Evolutionary conservation across 139 green algal species (phyloP).

Genomic region (Chlorokybus atmophyticus): DNA sequence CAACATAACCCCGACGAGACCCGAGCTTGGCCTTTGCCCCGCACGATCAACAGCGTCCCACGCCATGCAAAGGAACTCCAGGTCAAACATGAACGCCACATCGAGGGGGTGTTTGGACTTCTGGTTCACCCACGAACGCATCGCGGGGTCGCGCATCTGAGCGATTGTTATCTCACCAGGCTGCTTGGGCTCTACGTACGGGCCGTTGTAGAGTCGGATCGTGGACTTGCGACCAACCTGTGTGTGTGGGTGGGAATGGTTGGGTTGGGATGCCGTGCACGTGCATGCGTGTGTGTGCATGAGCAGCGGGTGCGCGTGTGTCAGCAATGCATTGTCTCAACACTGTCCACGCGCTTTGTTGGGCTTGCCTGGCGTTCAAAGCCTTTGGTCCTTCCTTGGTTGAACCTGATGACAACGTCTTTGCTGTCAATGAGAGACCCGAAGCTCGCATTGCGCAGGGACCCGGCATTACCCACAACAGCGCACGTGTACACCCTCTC

Average conservation of each 20-base stretch:
- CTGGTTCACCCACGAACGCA: conserved; percentile 8
- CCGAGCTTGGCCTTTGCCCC: conserved; percentile 11
- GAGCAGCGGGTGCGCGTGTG: no score
- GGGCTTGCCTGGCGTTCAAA: no score
- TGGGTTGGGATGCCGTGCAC: no score
- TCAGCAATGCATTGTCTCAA: no score
- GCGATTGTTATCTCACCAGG: conserved; percentile 21
- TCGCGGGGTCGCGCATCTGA: conserved; percentile 17
- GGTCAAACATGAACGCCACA: conserved; percentile 22
- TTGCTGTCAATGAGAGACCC: conserved; percentile 6
- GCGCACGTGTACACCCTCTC: no score
- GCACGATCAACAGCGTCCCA: conserved; percentile 8
- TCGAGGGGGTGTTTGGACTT: conserved; percentile 4
- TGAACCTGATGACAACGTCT: conserved; percentile 25
- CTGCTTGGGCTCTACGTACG: conserved; percentile 16
- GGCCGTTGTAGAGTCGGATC: conserved; percentile 20
- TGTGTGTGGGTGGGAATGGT: no score
- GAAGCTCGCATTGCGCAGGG: conserved; percentile 4
- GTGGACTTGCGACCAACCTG: conserved; percentile 13
- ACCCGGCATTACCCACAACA: conserved; percentile 18
- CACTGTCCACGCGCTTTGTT: no score
- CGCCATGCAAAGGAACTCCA: conserved; percentile 18
- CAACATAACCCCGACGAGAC: conserved; percentile 17
- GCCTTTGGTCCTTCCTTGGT: conserved; percentile 13
- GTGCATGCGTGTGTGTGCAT: no score